Conservation (phyloP, 164 flowering plant species). For the Platanus orientalis region DNA sequence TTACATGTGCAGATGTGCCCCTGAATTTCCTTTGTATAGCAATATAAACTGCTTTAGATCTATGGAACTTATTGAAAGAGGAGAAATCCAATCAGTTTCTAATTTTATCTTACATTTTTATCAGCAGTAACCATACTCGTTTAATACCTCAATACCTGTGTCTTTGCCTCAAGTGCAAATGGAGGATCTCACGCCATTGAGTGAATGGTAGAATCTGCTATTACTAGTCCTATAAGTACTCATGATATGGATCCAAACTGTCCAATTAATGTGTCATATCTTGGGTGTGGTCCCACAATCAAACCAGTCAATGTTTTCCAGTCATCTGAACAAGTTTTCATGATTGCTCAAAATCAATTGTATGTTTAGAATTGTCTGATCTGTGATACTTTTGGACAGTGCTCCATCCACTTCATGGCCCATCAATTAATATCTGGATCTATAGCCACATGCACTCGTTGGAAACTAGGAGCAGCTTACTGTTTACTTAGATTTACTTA, state of each 20-base stretch:
- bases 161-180: too few relatives aligned
- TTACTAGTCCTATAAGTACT: neutral
- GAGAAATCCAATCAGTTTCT: neutral
- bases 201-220: neutral
- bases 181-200: neutral
- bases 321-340: neutral
- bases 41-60: neutral
- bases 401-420: neutral
- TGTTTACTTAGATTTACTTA: neutral
- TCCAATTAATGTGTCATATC: neutral
- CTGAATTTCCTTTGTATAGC: neutral
- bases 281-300: neutral
- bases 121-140: neutral
- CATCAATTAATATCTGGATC: too few relatives aligned
- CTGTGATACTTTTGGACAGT: neutral
- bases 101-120: too few relatives aligned
- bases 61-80: too few relatives aligned
- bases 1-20: neutral
- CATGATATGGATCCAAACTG: neutral
- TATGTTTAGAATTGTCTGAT: neutral
- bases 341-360: neutral
- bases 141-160: neutral
- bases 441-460: neutral
- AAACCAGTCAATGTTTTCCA: too few relatives aligned
- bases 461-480: neutral